Conservation (phyloP, 805 yeast genomes). For the Yarrowia phangngaensis region DNA sequence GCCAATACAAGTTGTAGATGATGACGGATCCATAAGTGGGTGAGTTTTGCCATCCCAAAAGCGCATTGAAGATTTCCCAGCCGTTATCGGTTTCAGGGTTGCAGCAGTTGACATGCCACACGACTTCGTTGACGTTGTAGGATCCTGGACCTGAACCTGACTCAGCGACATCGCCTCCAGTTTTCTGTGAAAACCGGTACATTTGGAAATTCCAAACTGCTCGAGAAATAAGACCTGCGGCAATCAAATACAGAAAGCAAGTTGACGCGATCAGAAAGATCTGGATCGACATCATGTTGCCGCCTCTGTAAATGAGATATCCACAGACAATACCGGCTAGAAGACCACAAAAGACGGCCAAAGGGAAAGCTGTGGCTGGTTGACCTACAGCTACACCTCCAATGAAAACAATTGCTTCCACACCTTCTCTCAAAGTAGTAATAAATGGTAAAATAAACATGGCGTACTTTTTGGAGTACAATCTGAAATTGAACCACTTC, state of each 20-base stretch:
- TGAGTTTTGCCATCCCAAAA: slow-evolving; percentile 95
- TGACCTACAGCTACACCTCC: slow-evolving; percentile 86
- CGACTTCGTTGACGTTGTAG: slow-evolving; percentile 70
- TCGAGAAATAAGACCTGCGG: slow-evolving; percentile 91
- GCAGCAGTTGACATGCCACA: slow-evolving; percentile 98
- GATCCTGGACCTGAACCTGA: slow-evolving; percentile 93
- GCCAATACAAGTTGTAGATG: slow-evolving; percentile 87
- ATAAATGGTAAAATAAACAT: slow-evolving; percentile 87
- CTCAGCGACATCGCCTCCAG: slow-evolving; percentile 96
- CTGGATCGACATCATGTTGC: slow-evolving; percentile 78
- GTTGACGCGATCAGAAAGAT: slow-evolving; percentile 84
- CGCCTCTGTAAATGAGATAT: slow-evolving; percentile 68
- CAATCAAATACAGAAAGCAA: slow-evolving; percentile 78
- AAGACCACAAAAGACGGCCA: slow-evolving; percentile 87
- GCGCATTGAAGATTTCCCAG: slow-evolving; percentile 95
- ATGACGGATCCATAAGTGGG: slow-evolving; percentile 92
- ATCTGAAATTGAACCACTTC: slow-evolving; percentile 45
- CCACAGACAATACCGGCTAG: slow-evolving; percentile 76
- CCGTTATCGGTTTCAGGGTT: slow-evolving; percentile 88
- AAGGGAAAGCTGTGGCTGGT: slow-evolving; percentile 73
- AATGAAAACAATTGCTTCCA: slow-evolving; percentile 92
- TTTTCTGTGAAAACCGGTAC: slow-evolving; percentile 54
- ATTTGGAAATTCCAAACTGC: slow-evolving; percentile 87
- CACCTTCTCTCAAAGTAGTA: slow-evolving; percentile 93
- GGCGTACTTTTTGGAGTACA: slow-evolving; percentile 65